Conservation (phyloP, 192 early-diverging fungal genomes). For the Backusella parvicylindrica region DNA sequence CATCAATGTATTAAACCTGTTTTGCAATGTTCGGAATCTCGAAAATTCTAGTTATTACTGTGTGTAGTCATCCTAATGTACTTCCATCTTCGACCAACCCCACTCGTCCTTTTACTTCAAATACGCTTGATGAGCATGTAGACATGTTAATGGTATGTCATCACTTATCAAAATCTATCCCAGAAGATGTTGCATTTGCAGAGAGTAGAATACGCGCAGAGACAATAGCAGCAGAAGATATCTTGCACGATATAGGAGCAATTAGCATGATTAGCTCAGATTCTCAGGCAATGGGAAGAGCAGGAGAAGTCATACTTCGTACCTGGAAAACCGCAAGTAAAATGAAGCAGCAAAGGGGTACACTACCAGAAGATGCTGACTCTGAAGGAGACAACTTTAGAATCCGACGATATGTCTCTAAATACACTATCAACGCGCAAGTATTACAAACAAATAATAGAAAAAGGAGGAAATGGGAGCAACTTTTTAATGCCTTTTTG, state of each 20-base stretch:
- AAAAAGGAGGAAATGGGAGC: background rate
- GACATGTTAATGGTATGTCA: slow-evolving; percentile 99
- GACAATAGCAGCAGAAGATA: slow-evolving; percentile 97
- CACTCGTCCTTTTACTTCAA: slow-evolving; percentile 88
- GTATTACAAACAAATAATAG: slow-evolving; percentile 25
- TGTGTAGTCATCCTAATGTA: slow-evolving; percentile 77
- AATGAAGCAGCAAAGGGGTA: slow-evolving; percentile 84
- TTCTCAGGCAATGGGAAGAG: slow-evolving; percentile 94
- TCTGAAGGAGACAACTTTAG: slow-evolving; percentile 82
- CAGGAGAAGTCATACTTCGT: slow-evolving; percentile 88
- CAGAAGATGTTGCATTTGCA: slow-evolving; percentile 98
- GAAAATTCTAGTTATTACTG: slow-evolving; percentile 50
- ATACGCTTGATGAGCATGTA: slow-evolving; percentile 97
- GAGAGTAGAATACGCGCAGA: slow-evolving; percentile 95
- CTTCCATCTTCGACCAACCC: slow-evolving; percentile 96
- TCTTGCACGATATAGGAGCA: slow-evolving; percentile 95
- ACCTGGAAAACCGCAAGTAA: slow-evolving; percentile 97
- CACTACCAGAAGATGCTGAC: slow-evolving; percentile 44
- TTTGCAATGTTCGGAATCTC: background rate
- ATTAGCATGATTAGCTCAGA: slow-evolving; percentile 94
- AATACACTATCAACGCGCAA: slow-evolving; percentile 97
- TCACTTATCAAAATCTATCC: slow-evolving; percentile 88
- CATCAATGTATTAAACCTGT: background rate
- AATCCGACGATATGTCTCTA: slow-evolving; percentile 88
- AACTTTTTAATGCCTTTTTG: background rate